These are phyloP conservation scores for Fraxinus baroniana DNA, from an alignment of 305 asterid genomes.

Conservation along the genomic window DNA sequence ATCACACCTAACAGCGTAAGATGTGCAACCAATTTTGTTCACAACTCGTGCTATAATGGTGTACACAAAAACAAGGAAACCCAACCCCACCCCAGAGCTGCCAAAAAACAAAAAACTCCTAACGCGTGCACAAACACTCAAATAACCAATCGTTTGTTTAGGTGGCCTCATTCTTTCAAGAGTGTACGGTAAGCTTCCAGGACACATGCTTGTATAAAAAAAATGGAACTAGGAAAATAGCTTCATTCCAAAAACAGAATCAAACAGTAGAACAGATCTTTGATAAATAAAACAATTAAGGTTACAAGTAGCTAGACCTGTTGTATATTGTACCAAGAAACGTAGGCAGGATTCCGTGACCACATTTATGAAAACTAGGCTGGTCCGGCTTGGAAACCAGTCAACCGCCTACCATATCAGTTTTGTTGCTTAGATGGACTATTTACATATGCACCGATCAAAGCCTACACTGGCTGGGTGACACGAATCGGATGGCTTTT, in stretches of 20 bases:
- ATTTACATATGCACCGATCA: background rate
- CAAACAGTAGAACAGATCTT: background rate
- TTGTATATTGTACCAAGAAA: background rate
- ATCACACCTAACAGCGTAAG: background rate
- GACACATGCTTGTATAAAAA: background rate
- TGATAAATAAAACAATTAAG: background rate
- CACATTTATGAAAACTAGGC: background rate
- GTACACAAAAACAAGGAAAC: background rate
- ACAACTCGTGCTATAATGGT: background rate
- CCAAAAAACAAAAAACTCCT: background rate
- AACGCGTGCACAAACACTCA: background rate
- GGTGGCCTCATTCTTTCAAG: background rate
- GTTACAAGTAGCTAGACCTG: background rate
- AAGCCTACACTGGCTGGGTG: background rate
- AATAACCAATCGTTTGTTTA: background rate
- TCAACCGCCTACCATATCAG: background rate
- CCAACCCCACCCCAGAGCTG: background rate
- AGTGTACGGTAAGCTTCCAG: background rate
- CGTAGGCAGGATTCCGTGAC: background rate
- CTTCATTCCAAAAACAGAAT: background rate
- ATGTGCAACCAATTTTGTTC: slow-evolving; percentile 1
- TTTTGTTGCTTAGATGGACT: background rate
- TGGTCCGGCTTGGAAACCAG: background rate
- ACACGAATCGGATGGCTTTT: background rate
- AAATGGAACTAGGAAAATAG: background rate